phyloP scores from a whole-genome alignment of 2,329 filamentous ascomycete species.

The Podosphaera xanthii region DNA sequence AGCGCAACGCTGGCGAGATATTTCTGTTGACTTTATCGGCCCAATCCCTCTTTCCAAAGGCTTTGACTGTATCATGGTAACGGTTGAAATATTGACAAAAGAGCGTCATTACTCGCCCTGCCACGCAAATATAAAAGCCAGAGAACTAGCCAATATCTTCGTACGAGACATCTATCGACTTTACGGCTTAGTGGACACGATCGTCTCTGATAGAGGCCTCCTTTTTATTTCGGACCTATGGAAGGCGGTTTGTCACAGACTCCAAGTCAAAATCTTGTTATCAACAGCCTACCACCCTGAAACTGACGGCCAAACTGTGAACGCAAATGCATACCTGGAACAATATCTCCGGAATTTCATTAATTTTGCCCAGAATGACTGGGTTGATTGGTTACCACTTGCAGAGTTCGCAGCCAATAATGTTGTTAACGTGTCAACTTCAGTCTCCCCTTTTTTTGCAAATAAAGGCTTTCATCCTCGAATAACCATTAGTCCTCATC shows the following conservation, averaged over 20 bases:
- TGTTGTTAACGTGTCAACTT: slow-evolving; percentile 1
- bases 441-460: slow-evolving; percentile 4
- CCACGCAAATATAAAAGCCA: no score
- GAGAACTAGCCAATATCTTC: no score
- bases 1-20: no score
- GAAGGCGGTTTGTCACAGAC: slow-evolving; percentile 2
- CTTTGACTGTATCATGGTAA: no score
- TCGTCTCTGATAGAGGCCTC: slow-evolving; percentile 5
- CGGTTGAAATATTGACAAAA: no score
- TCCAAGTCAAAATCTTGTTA: slow-evolving; percentile 2
- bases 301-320: slow-evolving; percentile 6
- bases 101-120: no score
- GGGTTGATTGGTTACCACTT: slow-evolving; percentile 3
- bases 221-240: slow-evolving; percentile 5
- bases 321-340: slow-evolving; percentile 3
- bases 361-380: slow-evolving; percentile 6
- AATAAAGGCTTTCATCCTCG: slow-evolving; percentile 3
- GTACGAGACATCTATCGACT: no score
- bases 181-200: neutral
- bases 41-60: no score
- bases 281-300: neutral
- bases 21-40: no score
- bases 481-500: neutral
- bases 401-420: slow-evolving; percentile 8
- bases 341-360: slow-evolving; percentile 3